These are phyloP conservation scores for Neurospora africana DNA, from an alignment of 495 filamentous ascomycete species.

Conservation along the genomic window DNA sequence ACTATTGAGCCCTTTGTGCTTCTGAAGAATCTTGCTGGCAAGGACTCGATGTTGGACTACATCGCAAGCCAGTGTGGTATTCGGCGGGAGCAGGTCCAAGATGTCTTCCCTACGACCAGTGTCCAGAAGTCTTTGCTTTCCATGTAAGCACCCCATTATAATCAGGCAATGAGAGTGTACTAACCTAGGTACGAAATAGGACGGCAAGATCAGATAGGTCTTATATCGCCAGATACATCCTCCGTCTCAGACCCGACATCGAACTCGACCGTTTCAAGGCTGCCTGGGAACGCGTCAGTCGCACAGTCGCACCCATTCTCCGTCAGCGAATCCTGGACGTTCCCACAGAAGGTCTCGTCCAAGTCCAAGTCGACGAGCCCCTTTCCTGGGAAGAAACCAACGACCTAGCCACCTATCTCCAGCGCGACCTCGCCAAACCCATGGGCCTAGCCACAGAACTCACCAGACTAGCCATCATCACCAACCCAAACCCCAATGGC, in stretches of 20 bases:
- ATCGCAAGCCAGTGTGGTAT: slow-evolving; percentile 35
- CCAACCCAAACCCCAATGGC: neutral
- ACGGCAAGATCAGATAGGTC: slow-evolving; percentile 31
- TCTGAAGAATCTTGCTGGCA: slow-evolving; percentile 19
- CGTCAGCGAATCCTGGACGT: slow-evolving; percentile 51
- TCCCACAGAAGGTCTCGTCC: slow-evolving; percentile 9
- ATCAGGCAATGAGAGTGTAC: neutral
- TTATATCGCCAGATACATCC: slow-evolving; percentile 34
- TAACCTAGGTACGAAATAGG: slow-evolving; percentile 42
- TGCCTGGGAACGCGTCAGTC: slow-evolving; percentile 39
- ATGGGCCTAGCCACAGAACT: slow-evolving; percentile 3
- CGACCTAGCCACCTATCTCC: neutral
- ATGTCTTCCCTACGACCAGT: slow-evolving; percentile 39
- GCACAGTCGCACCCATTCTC: slow-evolving; percentile 35
- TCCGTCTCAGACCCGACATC: slow-evolving; percentile 28
- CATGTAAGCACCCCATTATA: neutral
- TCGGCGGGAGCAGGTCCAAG: slow-evolving; percentile 31
- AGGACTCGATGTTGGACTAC: slow-evolving; percentile 29
- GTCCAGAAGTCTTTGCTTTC: neutral
- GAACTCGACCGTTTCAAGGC: slow-evolving; percentile 32
- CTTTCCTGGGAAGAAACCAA: neutral
- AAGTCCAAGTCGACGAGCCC: slow-evolving; percentile 1
- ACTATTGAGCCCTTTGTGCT: slow-evolving; percentile 36
- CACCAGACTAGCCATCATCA: slow-evolving; percentile 15
- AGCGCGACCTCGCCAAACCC: neutral